phyloP scores from a whole-genome alignment of 2,329 filamentous ascomycete species.

The Camillea tinctor region DNA sequence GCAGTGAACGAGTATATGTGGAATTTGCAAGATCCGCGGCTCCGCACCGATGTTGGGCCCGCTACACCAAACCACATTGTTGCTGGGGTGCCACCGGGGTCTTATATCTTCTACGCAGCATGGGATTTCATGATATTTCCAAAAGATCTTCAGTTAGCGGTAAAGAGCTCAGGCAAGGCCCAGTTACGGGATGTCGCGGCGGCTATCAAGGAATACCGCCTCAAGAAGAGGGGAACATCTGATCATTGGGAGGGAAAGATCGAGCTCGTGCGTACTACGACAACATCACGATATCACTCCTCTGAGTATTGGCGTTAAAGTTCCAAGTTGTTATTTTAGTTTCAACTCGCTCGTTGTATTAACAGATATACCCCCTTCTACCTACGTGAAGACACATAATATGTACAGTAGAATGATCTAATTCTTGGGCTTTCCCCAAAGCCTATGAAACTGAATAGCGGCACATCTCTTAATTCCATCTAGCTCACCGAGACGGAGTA shows the following conservation, averaged over 20 bases:
- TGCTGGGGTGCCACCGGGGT: conserved; percentile 47
- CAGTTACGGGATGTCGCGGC: conserved; percentile 28
- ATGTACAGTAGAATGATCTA: not conserved
- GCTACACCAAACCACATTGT: conserved; percentile 48
- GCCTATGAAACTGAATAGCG: too few species aligned
- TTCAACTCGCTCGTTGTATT: not conserved
- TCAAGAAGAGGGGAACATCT: conserved; percentile 23
- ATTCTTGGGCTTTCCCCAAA: not conserved
- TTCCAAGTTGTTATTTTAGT: not conserved
- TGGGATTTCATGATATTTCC: conserved; percentile 51
- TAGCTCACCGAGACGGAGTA: conserved; percentile 18
- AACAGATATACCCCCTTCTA: not conserved
- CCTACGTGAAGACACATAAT: not conserved
- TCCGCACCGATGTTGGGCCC: conserved; percentile 42
- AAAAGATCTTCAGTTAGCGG: conserved; percentile 13
- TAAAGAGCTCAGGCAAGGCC: conserved; percentile 4
- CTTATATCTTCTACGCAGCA: conserved; percentile 49
- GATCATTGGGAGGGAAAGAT: conserved; percentile 32
- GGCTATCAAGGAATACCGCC: conserved; percentile 31
- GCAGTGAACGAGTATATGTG: conserved; percentile 49
- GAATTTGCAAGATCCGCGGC: conserved; percentile 37
- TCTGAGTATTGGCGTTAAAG: conserved; percentile 24
- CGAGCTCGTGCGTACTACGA: conserved; percentile 25
- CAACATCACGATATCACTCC: conserved; percentile 19
- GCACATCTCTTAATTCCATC: not conserved